Conservation (phyloP, 768 basidiomycete genomes). For the Boletus barrowsii region DNA sequence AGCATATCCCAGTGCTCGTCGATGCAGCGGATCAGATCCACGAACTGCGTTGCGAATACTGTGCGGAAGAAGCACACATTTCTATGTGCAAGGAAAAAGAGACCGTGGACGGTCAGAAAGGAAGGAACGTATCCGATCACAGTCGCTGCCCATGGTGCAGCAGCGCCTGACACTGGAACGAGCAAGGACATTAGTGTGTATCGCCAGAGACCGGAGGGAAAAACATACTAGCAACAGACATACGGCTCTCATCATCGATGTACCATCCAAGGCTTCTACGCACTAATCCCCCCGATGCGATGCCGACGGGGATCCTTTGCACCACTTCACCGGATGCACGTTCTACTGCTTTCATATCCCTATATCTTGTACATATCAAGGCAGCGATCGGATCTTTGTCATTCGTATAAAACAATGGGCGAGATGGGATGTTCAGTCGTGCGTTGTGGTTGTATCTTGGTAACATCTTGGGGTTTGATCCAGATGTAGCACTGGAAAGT, state of each 20-base stretch:
- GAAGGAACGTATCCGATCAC: slow-evolving; percentile 12
- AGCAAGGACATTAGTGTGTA: neutral
- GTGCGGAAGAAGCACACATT: neutral
- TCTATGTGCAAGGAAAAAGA: slow-evolving; percentile 14
- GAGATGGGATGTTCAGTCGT: neutral
- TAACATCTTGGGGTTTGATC: slow-evolving; percentile 1
- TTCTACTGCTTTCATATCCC: slow-evolving; percentile 6
- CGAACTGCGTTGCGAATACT: neutral
- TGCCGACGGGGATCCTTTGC: neutral
- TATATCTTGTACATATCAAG: neutral
- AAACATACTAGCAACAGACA: neutral
- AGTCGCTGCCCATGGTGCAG: slow-evolving; percentile 15
- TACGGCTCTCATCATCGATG: slow-evolving; percentile 5
- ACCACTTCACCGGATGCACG: slow-evolving; percentile 1
- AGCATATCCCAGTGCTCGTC: slow-evolving; percentile 19
- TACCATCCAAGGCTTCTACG: slow-evolving; percentile 13
- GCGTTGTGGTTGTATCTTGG: slow-evolving; percentile 10
- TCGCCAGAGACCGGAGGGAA: neutral
- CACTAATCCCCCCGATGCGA: neutral
- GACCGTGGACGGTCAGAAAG: slow-evolving; percentile 17
- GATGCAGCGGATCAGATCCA: slow-evolving; percentile 11
- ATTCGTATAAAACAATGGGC: neutral
- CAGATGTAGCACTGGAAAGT: slow-evolving; percentile 16
- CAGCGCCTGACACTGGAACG: slow-evolving; percentile 11
- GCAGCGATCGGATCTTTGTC: neutral